Conservation (phyloP, 2,329 filamentous ascomycete genomes). For the Fulvia fulva region DNA sequence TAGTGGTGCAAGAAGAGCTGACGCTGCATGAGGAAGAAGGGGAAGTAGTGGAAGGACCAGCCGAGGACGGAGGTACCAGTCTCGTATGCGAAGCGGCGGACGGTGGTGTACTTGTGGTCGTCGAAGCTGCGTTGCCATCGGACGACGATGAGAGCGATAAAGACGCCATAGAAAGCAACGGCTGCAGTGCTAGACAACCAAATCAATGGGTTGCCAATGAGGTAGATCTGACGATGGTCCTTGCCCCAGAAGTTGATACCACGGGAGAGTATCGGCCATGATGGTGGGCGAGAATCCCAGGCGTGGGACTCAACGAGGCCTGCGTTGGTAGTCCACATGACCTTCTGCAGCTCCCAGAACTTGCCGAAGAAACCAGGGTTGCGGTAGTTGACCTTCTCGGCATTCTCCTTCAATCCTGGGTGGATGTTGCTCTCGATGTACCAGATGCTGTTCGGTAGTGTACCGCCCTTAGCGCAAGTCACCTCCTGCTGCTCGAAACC, state of each 20-base stretch:
- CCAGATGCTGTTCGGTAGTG: constrained; percentile 94
- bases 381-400: constrained; percentile 94
- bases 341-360: constrained; percentile 93
- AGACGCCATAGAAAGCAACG: constrained; percentile 69
- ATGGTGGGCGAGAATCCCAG: constrained; percentile 92
- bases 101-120: constrained; percentile 76
- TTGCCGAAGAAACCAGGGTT: constrained; percentile 95
- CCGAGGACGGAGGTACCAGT: constrained; percentile 84
- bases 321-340: constrained; percentile 99
- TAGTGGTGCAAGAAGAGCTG: constrained; percentile 99
- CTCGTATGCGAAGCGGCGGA: constrained; percentile 98
- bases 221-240: constrained; percentile 89
- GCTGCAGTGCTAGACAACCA: constrained; percentile 88
- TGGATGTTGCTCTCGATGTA: constrained; percentile 91
- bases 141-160: constrained; percentile 84
- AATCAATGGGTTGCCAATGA: constrained; percentile 89
- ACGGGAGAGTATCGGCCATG: constrained; percentile 86
- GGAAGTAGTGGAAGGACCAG: constrained; percentile 98
- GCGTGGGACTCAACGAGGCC: constrained; percentile 93
- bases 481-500: constrained; percentile 98
- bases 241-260: constrained; percentile 99
- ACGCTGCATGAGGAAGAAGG: constrained; percentile 96
- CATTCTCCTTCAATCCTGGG: constrained; percentile 65
- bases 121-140: constrained; percentile 91
- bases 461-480: constrained; percentile 89